Base-by-base conservation (phyloP, 345 rosid species). In the Euphorbia tirucalli region DNA sequence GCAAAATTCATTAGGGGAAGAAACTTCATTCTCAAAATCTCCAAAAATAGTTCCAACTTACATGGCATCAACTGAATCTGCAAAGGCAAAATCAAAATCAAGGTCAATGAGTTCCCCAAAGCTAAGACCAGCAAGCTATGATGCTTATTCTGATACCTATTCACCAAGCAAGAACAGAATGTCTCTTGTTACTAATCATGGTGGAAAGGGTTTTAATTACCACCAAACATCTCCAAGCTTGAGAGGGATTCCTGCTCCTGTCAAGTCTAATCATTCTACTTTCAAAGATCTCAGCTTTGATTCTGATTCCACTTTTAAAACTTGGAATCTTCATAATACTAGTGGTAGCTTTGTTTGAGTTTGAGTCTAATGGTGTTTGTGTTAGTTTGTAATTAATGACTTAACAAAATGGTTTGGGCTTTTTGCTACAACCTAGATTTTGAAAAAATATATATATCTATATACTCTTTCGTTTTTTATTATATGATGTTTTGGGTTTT, bases 31-130 rank as follows among this genome's bases (percentile, higher is more conserved):
- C 68, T 50, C 85, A 3, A 65, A 78, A 25, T 79, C 88, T 27
- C 88, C 76, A 41, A 48, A 63, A 11, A 48, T 1, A 41, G 11
- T 85, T 19, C 98, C 97, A 65, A 83, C 97, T 54, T 94, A 94
- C 75, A 94, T 94, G 98, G 91, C 95, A 60, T 86, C 95, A 65
- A 94, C 98, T 14, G 88, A 88, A 80, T 91, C 98, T 5, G 97
- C 97, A 44, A 87, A 81, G 79, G 98, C n/a, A n/a, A n/a, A n/a
- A n/a, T n/a, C 93, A 57, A 94, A 90, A 75, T 75, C 85, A 65
- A 91, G 96, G 81, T 89, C 97, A 28, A 28, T 80, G 55, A 89
- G 93, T 79, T 83, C 98, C 3, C 97, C 94, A 1, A 89, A 82
- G 81, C 62, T 84, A 37, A 86, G 96, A 73, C 82, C 92, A 0